Evolutionary conservation across 495 filamentous ascomycete species (phyloP), one percentile per base, ranked within the genome.

Genomic region (Tricharina praecox): DNA sequence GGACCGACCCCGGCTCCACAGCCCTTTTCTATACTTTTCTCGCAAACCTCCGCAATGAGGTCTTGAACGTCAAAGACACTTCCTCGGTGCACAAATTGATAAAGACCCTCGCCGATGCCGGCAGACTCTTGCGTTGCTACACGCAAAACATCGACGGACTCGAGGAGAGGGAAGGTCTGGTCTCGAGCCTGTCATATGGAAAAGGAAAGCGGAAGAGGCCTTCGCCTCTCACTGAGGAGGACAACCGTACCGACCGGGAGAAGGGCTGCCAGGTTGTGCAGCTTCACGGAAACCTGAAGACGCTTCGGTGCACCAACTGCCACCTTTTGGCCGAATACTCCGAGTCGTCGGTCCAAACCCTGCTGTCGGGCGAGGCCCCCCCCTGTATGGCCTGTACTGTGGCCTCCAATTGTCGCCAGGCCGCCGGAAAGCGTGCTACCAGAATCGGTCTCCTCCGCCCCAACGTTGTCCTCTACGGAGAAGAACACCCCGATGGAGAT

Each of bases 121-220:
- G 75, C 2, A 75, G 76, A 36, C 61, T 81, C 19, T 71, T 79
- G 13, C 61, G 77, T 25, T 78, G 76, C 44, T 81, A 81, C 52
- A 81, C 77, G 0, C 78, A 82, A 52, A 82, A 82, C 42, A 82
- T 82, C 23, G 78, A 82, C 49, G 72, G 72, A 48, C 66, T 82
- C 3, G 78, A 82, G 50, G 72, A 75, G 43, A 70, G 76, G 18
- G 72, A 77, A 16, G 77, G 77, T 5, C 67, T 82, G 33, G 53
- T 49, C 9, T 62, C 55, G 16, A 62, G 69, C 42, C 59, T 82
- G 18, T 58, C 63, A 4, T 60, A 64, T 4, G 77, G 78, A 1
- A 66, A 70, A 2, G 78, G 78, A 5, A 76, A 67, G 51, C 63
- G 70, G 19, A 52, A 60, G 30, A 58, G 63, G 16, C 62, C 62